Conservation (phyloP, 495 filamentous ascomycete genomes). For the Neurospora discreta region DNA sequence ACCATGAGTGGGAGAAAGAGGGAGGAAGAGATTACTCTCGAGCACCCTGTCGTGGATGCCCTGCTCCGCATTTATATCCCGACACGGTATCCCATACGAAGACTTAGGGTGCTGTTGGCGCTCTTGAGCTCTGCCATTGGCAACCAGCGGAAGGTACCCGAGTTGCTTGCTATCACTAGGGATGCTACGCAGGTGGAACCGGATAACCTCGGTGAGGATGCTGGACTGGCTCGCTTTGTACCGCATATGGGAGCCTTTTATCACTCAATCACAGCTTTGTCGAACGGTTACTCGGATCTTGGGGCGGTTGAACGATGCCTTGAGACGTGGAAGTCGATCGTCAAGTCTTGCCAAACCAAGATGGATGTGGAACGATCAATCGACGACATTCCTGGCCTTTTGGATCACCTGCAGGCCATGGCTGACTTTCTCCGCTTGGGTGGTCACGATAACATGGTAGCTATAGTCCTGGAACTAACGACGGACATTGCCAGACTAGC, state of each 20-base stretch:
- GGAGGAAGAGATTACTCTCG: slow-evolving; percentile 18
- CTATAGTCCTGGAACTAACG: slow-evolving; percentile 35
- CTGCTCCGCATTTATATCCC: slow-evolving; percentile 32
- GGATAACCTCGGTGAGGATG: slow-evolving; percentile 39
- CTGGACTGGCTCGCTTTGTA: slow-evolving; percentile 38
- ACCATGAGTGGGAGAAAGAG: slow-evolving; percentile 3
- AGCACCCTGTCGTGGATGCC: slow-evolving; percentile 25
- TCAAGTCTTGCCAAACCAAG: slow-evolving; percentile 36
- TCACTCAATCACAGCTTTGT: slow-evolving; percentile 42
- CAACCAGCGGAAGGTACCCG: slow-evolving; percentile 13
- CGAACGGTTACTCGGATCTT: slow-evolving; percentile 34
- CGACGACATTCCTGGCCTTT: slow-evolving; percentile 48
- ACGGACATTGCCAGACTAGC: slow-evolving; percentile 46
- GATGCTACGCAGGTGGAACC: slow-evolving; percentile 22
- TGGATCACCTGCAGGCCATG: slow-evolving; percentile 55
- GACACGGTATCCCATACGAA: slow-evolving; percentile 32
- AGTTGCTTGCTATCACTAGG: slow-evolving; percentile 28
- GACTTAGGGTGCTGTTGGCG: slow-evolving; percentile 28
- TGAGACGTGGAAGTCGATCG: slow-evolving; percentile 39
- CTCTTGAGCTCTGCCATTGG: slow-evolving; percentile 29
- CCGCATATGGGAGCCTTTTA: slow-evolving; percentile 49
- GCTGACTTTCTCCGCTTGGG: slow-evolving; percentile 70
- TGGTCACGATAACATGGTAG: slow-evolving; percentile 40
- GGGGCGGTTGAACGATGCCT: slow-evolving; percentile 39
- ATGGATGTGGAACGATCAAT: slow-evolving; percentile 43